Evolutionary conservation across 2,329 filamentous ascomycete species (phyloP).

Genomic region (Diaporthe humulicola): DNA sequence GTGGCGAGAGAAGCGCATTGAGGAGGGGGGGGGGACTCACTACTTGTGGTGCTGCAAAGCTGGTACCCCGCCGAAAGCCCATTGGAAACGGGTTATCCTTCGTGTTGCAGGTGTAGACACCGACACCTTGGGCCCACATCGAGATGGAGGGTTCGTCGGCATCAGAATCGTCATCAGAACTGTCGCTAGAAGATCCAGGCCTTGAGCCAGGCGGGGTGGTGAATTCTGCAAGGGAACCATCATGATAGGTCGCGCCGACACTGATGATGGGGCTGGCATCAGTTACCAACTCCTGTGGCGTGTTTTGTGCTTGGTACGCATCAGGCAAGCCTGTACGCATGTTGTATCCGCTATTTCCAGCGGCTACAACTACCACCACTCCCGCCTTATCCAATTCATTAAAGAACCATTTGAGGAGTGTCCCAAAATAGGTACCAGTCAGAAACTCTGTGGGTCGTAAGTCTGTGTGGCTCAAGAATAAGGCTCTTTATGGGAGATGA

Average conservation of each 20-base stretch:
- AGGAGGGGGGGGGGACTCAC: not conserved
- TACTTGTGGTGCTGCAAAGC: conserved; percentile 13
- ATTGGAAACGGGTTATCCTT: not conserved
- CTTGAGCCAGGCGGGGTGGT: not conserved
- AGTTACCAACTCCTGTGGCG: not conserved
- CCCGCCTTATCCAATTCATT: not conserved
- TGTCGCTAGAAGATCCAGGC: too few species aligned
- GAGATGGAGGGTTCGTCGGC: not conserved
- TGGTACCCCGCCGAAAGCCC: not conserved
- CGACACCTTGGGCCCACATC: conserved; percentile 25
- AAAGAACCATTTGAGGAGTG: not conserved
- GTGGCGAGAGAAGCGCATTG: not conserved
- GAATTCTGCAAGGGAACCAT: conserved; percentile 27
- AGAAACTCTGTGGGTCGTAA: not conserved
- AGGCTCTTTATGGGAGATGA: not conserved
- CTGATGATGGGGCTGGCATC: conserved; percentile 3
- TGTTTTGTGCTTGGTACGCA: not conserved
- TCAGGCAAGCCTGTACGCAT: not conserved
- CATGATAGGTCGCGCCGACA: conserved; percentile 31
- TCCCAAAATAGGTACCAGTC: not conserved
- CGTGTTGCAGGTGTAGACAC: conserved; percentile 1
- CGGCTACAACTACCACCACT: not conserved
- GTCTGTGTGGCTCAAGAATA: not conserved
- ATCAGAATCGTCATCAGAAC: not conserved
- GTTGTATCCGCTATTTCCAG: conserved; percentile 16